Evolutionary conservation across 2,329 filamentous ascomycete species (phyloP).

Genomic region (Coleophoma cylindrospora): DNA sequence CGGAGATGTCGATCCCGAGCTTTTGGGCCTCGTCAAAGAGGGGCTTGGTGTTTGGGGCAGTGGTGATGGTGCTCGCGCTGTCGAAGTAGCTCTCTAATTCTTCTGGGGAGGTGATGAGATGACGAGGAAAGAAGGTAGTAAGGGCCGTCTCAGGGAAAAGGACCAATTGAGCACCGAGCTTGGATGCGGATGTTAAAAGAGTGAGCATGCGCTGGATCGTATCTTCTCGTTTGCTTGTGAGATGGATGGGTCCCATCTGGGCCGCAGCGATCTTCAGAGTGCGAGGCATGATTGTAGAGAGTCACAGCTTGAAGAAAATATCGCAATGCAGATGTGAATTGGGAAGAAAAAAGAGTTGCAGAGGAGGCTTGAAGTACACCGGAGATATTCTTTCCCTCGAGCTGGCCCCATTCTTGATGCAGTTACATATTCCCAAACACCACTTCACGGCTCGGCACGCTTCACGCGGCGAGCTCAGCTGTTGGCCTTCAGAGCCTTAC

Average conservation of each 20-base stretch:
- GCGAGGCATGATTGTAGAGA: slow-evolving; percentile 27
- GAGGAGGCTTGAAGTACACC: too few relatives aligned
- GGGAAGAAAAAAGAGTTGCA: too few relatives aligned
- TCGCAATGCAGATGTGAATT: too few relatives aligned
- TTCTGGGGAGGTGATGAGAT: slow-evolving; percentile 37
- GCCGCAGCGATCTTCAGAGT: slow-evolving; percentile 45
- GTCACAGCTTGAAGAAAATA: too few relatives aligned
- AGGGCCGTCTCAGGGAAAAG: slow-evolving; percentile 50
- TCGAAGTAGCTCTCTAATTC: slow-evolving; percentile 47
- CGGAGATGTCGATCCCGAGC: slow-evolving; percentile 42
- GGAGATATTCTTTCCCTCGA: too few relatives aligned
- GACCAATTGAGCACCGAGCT: slow-evolving; percentile 40
- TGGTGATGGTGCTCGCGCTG: slow-evolving; percentile 34
- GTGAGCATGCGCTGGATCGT: slow-evolving; percentile 43
- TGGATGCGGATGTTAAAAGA: slow-evolving; percentile 40
- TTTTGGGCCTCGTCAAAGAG: slow-evolving; percentile 43
- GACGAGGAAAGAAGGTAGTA: slow-evolving; percentile 51
- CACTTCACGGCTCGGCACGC: too few relatives aligned
- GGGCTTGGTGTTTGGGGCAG: slow-evolving; percentile 37
- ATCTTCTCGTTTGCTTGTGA: slow-evolving; percentile 32
- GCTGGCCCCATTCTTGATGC: too few relatives aligned
- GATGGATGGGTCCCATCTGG: slow-evolving; percentile 44
- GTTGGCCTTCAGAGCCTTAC: too few relatives aligned
- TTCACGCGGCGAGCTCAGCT: too few relatives aligned
- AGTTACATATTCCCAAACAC: too few relatives aligned